Evolutionary conservation across 495 filamentous ascomycete species (phyloP), one percentile per base, ranked within the genome.

Genomic region (Podospora anserina): DNA sequence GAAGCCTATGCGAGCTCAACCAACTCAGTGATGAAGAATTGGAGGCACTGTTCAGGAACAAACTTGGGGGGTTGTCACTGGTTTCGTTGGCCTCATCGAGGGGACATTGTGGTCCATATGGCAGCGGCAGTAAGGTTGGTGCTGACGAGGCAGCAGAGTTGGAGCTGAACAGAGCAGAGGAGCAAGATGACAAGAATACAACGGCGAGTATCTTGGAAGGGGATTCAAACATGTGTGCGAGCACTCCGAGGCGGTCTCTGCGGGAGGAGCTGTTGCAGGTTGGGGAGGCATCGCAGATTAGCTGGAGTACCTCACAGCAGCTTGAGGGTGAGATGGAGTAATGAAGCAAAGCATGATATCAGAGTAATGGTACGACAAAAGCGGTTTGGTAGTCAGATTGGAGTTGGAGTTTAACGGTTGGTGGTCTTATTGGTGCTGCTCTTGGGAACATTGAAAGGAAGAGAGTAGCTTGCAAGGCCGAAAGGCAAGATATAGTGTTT

Each of bases 211-310:
- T 58, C n/a, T 58, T 58, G 55, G 55, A 58, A 20, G 55, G 23
- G 55, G 55, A 58, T 26, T 58, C 55, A 1, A 58, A 18, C 55
- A 15, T 58, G 55, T 19, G n/a, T 20, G 55, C 55, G 11, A 58
- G 55, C 55, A 58, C 55, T 58, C 55, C 55, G 55, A 58, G 23
- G 55, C 55, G 55, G 55, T 58, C 55, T 20, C 18, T 58, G 55
- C 55, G 55, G 6, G 55, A 58, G n/a, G 55, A 58, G 55, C 55
- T 58, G 55, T 58, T 58, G 55, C 55, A 18, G 55, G 55, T 58
- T 20, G 55, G 55, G n/a, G 55, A 58, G 55, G 23, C 18, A 7
- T 58, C 55, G 18, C 55, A 19, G 55, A 20, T 58, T 19, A 11
- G 39, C 39, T 49, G 7, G 15, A 16, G 39, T 49, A 11, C 13